phyloP scores from a whole-genome alignment of 441 rosid species.

The Rhodomyrtus psidioides region DNA sequence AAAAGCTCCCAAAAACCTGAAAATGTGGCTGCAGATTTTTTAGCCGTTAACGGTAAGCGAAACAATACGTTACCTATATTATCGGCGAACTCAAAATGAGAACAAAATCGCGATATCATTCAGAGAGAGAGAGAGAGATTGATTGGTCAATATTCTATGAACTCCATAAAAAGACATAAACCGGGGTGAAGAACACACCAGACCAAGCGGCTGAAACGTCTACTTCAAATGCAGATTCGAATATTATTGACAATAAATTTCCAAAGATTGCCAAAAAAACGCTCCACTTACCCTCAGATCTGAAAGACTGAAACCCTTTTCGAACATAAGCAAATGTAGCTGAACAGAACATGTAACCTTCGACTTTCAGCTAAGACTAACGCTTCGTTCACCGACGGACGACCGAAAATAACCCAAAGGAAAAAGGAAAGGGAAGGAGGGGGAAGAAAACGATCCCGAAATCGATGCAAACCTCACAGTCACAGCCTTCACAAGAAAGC shows the following conservation, averaged over 20 bases:
- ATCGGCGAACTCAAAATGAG: constrained; percentile 12
- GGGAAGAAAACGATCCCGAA: neutral
- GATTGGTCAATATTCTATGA: neutral
- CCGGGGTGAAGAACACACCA: constrained; percentile 2
- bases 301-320: constrained; percentile 16
- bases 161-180: neutral
- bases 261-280: constrained; percentile 3
- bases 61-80: constrained; percentile 1
- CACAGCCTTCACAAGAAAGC: neutral
- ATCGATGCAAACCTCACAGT: constrained; percentile 7
- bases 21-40: constrained; percentile 9
- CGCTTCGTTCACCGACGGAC: neutral
- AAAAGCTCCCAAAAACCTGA: constrained; percentile 22
- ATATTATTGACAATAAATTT: neutral
- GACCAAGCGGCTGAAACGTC: neutral
- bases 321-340: neutral
- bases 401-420: neutral
- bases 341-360: neutral
- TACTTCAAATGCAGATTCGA: neutral
- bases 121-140: constrained; percentile 12
- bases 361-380: neutral
- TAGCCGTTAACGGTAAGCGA: constrained; percentile 18
- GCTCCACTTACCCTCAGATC: constrained; percentile 43
- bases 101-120: constrained; percentile 1
- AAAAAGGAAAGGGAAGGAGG: neutral